Evolutionary conservation across 73 alveolate species (phyloP).

Genomic region (Blepharisma japonicum): DNA sequence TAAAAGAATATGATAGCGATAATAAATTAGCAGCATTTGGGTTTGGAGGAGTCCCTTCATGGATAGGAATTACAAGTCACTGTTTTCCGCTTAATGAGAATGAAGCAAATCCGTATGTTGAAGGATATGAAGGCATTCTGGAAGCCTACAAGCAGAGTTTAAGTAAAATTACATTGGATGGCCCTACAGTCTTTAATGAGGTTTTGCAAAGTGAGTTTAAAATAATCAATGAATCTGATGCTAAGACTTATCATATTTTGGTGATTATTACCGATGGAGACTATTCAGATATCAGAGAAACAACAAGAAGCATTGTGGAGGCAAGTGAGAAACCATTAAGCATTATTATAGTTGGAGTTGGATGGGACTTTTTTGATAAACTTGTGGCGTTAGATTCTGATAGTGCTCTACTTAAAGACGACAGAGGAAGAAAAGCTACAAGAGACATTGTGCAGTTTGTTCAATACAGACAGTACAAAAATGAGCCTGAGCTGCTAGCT

Average conservation of each 20-base stretch:
- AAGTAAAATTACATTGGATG: slow-evolving; percentile 52
- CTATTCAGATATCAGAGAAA: slow-evolving; percentile 62
- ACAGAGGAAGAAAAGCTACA: background rate
- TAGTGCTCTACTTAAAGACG: background rate
- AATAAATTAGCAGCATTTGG: slow-evolving; percentile 66
- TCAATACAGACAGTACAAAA: background rate
- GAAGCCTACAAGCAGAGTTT: slow-evolving; percentile 34
- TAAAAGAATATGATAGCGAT: slow-evolving; percentile 60
- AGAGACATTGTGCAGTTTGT: slow-evolving; percentile 28
- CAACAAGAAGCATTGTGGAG: slow-evolving; percentile 63
- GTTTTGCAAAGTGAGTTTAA: slow-evolving; percentile 34
- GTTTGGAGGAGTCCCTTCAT: slow-evolving; percentile 55
- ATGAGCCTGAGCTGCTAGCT: background rate
- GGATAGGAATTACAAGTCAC: slow-evolving; percentile 31
- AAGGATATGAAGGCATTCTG: slow-evolving; percentile 38
- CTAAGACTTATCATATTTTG: slow-evolving; percentile 55
- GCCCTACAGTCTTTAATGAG: slow-evolving; percentile 73
- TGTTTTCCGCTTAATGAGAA: slow-evolving; percentile 41
- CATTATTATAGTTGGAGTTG: slow-evolving; percentile 72
- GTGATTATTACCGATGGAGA: slow-evolving; percentile 83
- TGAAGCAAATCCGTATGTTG: slow-evolving; percentile 35
- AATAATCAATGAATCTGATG: slow-evolving; percentile 31
- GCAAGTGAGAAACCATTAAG: slow-evolving; percentile 65
- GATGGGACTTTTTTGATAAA: background rate
- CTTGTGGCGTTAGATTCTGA: background rate